Evolutionary conservation across 495 filamentous ascomycete genomes (phyloP).

Genomic region (Hypoxylon perforatum): DNA sequence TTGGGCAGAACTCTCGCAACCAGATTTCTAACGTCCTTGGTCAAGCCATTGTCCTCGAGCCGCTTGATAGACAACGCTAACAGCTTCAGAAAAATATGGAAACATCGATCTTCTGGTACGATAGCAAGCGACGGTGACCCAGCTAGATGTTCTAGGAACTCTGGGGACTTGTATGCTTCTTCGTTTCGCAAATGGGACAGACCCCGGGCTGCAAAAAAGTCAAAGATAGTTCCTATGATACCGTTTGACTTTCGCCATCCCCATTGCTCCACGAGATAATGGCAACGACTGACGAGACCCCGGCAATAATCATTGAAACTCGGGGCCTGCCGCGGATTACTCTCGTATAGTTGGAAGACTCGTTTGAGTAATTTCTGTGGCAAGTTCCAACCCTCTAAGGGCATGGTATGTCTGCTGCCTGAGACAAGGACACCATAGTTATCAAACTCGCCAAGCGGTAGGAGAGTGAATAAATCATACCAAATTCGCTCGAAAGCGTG

Average conservation of each 20-base stretch:
- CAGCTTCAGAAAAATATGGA: slow-evolving; percentile 92
- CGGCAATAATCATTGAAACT: slow-evolving; percentile 86
- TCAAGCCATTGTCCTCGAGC: slow-evolving; percentile 65
- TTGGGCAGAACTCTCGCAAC: slow-evolving; percentile 87
- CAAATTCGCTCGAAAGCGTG: slow-evolving; percentile 74
- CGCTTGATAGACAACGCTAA: slow-evolving; percentile 75
- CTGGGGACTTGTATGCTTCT: slow-evolving; percentile 77
- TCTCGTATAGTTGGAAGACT: slow-evolving; percentile 72
- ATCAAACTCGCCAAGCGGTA: slow-evolving; percentile 85
- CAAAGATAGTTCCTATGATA: slow-evolving; percentile 83
- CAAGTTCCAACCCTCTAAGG: slow-evolving; percentile 77
- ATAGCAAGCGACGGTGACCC: slow-evolving; percentile 68
- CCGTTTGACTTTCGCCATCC: slow-evolving; percentile 84
- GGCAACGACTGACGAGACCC: slow-evolving; percentile 77
- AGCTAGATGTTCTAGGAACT: slow-evolving; percentile 80
- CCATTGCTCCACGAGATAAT: slow-evolving; percentile 82
- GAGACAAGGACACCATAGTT: slow-evolving; percentile 67
- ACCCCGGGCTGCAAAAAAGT: slow-evolving; percentile 85
- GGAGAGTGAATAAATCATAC: slow-evolving; percentile 75
- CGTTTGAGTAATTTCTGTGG: slow-evolving; percentile 73
- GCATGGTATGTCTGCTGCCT: slow-evolving; percentile 63
- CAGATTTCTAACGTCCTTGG: slow-evolving; percentile 80
- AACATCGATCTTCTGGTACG: slow-evolving; percentile 79
- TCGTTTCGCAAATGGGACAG: slow-evolving; percentile 82
- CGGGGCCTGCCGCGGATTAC: slow-evolving; percentile 65